Evolutionary conservation across 192 early-diverging fungal species (phyloP).

Genomic region (Kappamyces sp.): DNA sequence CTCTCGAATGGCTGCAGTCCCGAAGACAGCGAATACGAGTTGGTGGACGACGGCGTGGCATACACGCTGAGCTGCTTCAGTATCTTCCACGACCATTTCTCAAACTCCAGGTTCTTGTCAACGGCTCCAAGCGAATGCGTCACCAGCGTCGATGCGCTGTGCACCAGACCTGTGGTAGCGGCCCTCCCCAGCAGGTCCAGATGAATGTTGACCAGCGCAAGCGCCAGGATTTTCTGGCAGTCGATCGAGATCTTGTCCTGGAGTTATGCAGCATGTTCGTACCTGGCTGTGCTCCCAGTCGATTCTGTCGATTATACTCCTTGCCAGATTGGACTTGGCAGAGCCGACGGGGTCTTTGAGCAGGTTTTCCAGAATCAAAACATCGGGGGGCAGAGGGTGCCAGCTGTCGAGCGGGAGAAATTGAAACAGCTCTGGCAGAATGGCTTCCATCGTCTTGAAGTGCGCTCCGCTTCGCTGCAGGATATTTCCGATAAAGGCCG

Average conservation of each 20-base stretch:
- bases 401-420: constrained; percentile 16
- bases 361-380: constrained; percentile 26
- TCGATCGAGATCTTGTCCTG: constrained; percentile 16
- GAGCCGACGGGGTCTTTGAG: constrained; percentile 27
- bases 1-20: constrained; percentile 19
- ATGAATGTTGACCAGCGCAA: constrained; percentile 29
- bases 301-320: constrained; percentile 19
- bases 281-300: constrained; percentile 22
- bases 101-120: constrained; percentile 24
- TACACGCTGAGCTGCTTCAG: constrained; percentile 24
- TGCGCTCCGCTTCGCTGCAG: no score
- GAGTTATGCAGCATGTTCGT: background rate
- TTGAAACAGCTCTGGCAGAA: constrained; percentile 18
- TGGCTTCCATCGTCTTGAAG: constrained; percentile 2
- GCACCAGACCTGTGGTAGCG: background rate
- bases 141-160: constrained; percentile 7
- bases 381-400: constrained; percentile 24
- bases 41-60: constrained; percentile 19
- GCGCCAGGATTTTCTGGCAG: constrained; percentile 25
- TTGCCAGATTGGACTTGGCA: constrained; percentile 27
- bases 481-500: no score
- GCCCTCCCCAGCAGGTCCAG: constrained; percentile 15
- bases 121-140: constrained; percentile 1
- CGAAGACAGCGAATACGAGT: constrained; percentile 24
- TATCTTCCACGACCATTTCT: constrained; percentile 35